A percentile compares a stretch with the other conserved stretches of the same genome.
Conservation (phyloP, 1,284 basidiomycete species). For the Cutaneotrichosporon mucoides region DNA sequence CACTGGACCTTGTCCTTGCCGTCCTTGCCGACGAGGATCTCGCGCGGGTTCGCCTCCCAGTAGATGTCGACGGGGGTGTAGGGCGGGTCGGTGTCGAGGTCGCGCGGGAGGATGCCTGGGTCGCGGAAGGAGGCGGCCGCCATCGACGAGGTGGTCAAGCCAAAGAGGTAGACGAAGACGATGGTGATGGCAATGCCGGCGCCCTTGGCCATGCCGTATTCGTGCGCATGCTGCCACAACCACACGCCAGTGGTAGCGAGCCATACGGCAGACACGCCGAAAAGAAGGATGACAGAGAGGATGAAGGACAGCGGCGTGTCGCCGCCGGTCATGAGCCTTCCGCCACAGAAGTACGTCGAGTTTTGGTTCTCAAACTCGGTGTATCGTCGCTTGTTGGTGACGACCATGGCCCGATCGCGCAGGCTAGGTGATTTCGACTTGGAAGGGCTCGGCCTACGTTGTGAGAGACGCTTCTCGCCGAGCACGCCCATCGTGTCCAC, state of each 20-base stretch:
- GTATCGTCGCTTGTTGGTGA: slow-evolving; percentile 52
- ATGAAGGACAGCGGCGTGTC: slow-evolving; percentile 76
- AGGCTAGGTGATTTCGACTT: slow-evolving; percentile 4
- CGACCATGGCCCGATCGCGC: background rate
- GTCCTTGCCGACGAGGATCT: slow-evolving; percentile 68
- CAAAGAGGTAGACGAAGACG: slow-evolving; percentile 52
- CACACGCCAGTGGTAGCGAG: slow-evolving; percentile 78
- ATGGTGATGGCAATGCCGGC: slow-evolving; percentile 73
- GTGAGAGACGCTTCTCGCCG: slow-evolving; percentile 7
- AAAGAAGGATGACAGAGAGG: slow-evolving; percentile 58
- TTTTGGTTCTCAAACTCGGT: slow-evolving; percentile 65
- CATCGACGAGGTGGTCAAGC: slow-evolving; percentile 35
- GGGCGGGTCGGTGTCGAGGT: slow-evolving; percentile 78
- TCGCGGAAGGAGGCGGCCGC: slow-evolving; percentile 66
- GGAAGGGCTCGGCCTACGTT: background rate
- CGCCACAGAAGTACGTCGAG: slow-evolving; percentile 61
- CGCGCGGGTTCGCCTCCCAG: slow-evolving; percentile 68
- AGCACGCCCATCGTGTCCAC: slow-evolving; percentile 9
- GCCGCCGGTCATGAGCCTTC: slow-evolving; percentile 72
- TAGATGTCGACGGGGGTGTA: slow-evolving; percentile 57
- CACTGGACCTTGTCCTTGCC: slow-evolving; percentile 77
- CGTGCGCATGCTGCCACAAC: slow-evolving; percentile 74
- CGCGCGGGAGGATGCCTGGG: slow-evolving; percentile 78
- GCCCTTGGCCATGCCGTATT: slow-evolving; percentile 67
- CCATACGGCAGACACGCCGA: slow-evolving; percentile 70